Percentiles rank a stretch among this genome's conserved stretches.
Evolutionary conservation across 495 filamentous ascomycete species (phyloP).

Genomic region (Polyplosphaeria fusca): DNA sequence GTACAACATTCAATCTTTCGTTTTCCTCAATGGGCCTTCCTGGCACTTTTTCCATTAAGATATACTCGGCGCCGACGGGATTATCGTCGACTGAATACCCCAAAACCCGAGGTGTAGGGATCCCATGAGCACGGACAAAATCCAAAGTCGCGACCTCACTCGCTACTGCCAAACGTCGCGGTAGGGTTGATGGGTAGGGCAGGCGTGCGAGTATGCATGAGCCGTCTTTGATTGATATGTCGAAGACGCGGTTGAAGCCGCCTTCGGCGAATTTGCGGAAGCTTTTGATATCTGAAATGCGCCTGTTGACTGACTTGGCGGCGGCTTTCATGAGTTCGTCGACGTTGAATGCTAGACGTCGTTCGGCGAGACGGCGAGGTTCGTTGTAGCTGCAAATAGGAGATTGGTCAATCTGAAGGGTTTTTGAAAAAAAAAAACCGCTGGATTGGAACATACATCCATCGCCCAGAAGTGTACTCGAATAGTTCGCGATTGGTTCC

Average conservation of each 20-base stretch:
- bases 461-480: conserved; percentile 28
- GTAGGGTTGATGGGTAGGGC: conserved; percentile 18
- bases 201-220: conserved; percentile 17
- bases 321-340: conserved; percentile 21
- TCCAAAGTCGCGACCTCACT: conserved; percentile 50
- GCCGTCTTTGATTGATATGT: conserved; percentile 20
- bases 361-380: conserved; percentile 10
- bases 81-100: conserved; percentile 18
- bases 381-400: conserved; percentile 18
- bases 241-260: conserved; percentile 25
- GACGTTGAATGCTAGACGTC: conserved; percentile 15
- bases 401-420: conserved; percentile 1
- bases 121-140: conserved; percentile 41
- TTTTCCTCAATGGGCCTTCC: conserved; percentile 34
- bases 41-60: conserved; percentile 30
- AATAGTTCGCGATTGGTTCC: conserved; percentile 14
- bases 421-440: neutral
- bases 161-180: conserved; percentile 41
- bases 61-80: conserved; percentile 29
- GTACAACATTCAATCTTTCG: conserved; percentile 43
- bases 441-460: conserved; percentile 17
- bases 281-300: conserved; percentile 14
- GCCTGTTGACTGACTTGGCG: conserved; percentile 14
- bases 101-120: conserved; percentile 35
- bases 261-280: conserved; percentile 23